Evolutionary conservation across 331 rosid genomes (phyloP).

Genomic region (Telfairia occidentalis): DNA sequence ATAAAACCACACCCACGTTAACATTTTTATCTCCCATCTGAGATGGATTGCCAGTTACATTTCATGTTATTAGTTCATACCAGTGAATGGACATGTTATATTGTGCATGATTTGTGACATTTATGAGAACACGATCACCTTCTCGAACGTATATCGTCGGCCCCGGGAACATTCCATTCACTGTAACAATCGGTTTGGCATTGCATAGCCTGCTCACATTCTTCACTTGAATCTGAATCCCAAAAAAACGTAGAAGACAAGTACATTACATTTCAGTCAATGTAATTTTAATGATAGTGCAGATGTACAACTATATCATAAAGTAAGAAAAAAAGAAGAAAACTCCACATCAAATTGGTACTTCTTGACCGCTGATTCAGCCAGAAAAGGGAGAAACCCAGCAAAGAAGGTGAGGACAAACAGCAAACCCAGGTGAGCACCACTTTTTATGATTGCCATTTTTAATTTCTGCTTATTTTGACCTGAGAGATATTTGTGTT

Average conservation of each 20-base stretch:
- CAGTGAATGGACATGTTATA: constrained; percentile 22
- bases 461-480: not conserved
- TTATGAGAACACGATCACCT: constrained; percentile 17
- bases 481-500: not conserved
- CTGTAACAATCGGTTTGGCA: constrained; percentile 20
- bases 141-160: constrained; percentile 20
- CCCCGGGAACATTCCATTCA: constrained; percentile 26
- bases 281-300: not conserved
- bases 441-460: not conserved
- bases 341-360: constrained; percentile 10
- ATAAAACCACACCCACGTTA: not conserved
- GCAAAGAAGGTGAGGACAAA: not conserved
- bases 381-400: not conserved
- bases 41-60: not conserved
- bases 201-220: constrained; percentile 21
- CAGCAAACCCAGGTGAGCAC: constrained; percentile 3
- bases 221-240: constrained; percentile 24
- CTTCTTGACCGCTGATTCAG: constrained; percentile 3
- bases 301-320: not conserved
- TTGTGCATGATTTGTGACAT: constrained; percentile 19
- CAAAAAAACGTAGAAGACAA: not conserved
- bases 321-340: not conserved
- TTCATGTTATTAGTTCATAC: not conserved
- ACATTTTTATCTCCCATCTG: not conserved
- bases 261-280: not conserved